Evolutionary conservation across 2,329 filamentous ascomycete species (phyloP).

Genomic region (Sclerotiophoma versabilis): DNA sequence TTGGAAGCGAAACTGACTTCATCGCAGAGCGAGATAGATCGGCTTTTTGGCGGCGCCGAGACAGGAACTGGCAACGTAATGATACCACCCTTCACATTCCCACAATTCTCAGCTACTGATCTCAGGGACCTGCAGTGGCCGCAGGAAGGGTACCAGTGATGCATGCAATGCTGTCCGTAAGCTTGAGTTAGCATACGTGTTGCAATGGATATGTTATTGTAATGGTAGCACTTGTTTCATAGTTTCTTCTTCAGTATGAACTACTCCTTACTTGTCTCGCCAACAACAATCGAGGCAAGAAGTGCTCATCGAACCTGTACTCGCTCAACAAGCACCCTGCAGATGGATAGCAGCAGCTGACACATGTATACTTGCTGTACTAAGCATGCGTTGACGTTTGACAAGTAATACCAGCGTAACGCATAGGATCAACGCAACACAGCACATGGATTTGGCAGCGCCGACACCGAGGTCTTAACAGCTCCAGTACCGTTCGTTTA

Average conservation of each 20-base stretch:
- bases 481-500: background rate
- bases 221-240: too few relatives aligned
- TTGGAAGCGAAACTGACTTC: slow-evolving; percentile 6
- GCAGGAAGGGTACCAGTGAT: slow-evolving; percentile 6
- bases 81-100: slow-evolving; percentile 47
- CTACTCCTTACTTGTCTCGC: background rate
- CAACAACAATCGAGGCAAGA: background rate
- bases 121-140: slow-evolving; percentile 32
- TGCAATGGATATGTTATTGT: too few relatives aligned
- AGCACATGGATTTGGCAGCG: background rate
- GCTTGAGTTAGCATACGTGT: background rate
- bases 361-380: background rate
- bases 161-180: too few relatives aligned
- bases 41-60: slow-evolving; percentile 51
- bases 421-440: background rate
- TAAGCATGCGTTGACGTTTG: background rate
- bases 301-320: background rate
- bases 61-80: slow-evolving; percentile 36
- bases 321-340: background rate
- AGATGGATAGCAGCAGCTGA: background rate
- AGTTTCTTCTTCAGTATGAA: too few relatives aligned
- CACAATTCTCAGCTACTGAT: slow-evolving; percentile 31
- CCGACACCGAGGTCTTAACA: background rate
- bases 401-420: slow-evolving; percentile 1
- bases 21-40: slow-evolving; percentile 55